Conservation (phyloP, 257 asterid species). For the Voacanga thouarsii region DNA sequence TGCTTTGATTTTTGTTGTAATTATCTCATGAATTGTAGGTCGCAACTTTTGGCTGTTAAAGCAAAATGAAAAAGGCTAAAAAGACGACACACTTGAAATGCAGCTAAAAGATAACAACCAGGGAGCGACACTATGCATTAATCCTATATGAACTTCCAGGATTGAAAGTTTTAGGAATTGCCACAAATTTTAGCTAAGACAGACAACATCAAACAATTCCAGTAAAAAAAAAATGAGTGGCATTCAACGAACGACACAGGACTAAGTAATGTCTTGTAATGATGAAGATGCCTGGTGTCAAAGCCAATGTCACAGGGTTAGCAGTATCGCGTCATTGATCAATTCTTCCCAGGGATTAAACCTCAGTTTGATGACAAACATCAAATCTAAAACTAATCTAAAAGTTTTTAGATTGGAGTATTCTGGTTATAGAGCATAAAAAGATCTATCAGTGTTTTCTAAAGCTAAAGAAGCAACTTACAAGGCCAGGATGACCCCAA, state of each 20-base stretch:
- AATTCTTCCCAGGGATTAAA: neutral
- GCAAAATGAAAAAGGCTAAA: constrained; percentile 1
- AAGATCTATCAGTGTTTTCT: neutral
- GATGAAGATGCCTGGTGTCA: neutral
- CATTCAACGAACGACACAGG: neutral
- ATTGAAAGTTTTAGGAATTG: neutral
- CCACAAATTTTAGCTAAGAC: neutral
- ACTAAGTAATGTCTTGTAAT: neutral
- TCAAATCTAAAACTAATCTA: neutral
- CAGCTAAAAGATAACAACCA: constrained; percentile 5
- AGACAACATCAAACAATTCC: neutral
- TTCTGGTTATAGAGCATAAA: neutral
- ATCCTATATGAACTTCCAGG: neutral
- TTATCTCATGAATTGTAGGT: constrained; percentile 86
- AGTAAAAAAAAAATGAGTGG: neutral
- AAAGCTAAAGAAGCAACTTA: neutral
- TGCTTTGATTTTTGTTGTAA: constrained; percentile 78
- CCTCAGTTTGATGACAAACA: neutral
- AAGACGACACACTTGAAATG: neutral
- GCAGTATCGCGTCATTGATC: neutral
- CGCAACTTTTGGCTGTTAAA: constrained; percentile 83
- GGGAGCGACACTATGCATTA: neutral
- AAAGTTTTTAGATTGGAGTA: neutral
- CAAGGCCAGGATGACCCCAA: neutral
- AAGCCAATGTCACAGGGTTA: neutral